Evolutionary conservation across 1,284 basidiomycete genomes (phyloP).

Genomic region (Schizopora paradoxa): DNA sequence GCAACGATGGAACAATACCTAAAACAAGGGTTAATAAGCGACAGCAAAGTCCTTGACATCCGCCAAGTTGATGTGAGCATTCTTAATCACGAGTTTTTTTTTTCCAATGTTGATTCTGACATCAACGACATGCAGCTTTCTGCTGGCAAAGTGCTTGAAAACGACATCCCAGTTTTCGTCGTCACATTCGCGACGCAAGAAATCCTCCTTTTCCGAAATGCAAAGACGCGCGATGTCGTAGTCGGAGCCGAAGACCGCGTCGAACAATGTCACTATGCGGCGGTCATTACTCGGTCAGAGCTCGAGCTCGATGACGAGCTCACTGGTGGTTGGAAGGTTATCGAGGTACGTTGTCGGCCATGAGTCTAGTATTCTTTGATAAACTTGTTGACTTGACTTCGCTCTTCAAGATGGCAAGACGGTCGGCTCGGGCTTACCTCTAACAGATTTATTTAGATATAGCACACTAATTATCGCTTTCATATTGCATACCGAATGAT

Average conservation of each 20-base stretch:
- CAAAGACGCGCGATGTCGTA: constrained; percentile 78
- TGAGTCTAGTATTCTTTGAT: constrained; percentile 2
- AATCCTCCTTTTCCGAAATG: constrained; percentile 87
- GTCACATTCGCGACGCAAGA: constrained; percentile 94
- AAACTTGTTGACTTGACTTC: too few species aligned
- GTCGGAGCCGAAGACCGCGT: constrained; percentile 88
- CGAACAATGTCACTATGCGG: constrained; percentile 90
- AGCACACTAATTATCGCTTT: background rate
- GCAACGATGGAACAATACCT: constrained; percentile 96
- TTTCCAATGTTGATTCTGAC: background rate
- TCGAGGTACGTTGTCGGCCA: constrained; percentile 63
- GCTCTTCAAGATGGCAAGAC: constrained; percentile 35
- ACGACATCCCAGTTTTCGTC: constrained; percentile 88
- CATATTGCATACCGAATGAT: too few species aligned
- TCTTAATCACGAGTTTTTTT: too few species aligned
- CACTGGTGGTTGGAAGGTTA: constrained; percentile 97
- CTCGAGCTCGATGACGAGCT: constrained; percentile 86
- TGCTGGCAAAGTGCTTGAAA: constrained; percentile 83
- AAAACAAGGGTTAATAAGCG: constrained; percentile 82
- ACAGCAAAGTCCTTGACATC: constrained; percentile 91
- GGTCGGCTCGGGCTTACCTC: constrained; percentile 37
- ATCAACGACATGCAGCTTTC: constrained; percentile 48
- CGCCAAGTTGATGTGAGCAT: constrained; percentile 71
- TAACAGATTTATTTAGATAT: constrained; percentile 26
- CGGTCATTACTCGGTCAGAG: constrained; percentile 84